phyloP scores from a whole-genome alignment of 768 basidiomycete species.

The Xanthoconium purpureum region DNA sequence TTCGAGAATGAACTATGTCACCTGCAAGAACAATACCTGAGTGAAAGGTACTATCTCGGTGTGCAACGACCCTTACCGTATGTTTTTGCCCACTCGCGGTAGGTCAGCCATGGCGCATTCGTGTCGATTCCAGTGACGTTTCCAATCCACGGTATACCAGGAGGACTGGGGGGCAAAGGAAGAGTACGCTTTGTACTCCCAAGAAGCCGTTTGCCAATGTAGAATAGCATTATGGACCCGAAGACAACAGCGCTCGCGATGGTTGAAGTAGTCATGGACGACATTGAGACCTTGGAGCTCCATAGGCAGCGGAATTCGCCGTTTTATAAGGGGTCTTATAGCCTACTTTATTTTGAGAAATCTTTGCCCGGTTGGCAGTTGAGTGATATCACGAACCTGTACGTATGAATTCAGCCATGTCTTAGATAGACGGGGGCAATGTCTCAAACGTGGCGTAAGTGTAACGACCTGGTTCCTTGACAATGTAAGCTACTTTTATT shows the following conservation, averaged over 20 bases:
- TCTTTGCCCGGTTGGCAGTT: background rate
- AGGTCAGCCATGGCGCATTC: conserved; percentile 14
- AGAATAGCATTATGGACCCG: background rate
- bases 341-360: background rate
- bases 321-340: background rate
- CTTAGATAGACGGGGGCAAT: background rate
- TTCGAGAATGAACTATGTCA: conserved; percentile 22
- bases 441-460: background rate
- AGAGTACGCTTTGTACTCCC: conserved; percentile 25
- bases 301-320: background rate
- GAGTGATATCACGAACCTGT: background rate
- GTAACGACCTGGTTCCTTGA: background rate
- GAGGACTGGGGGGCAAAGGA: background rate
- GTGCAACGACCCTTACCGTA: conserved; percentile 22
- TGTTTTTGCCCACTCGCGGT: conserved; percentile 34
- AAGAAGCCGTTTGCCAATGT: background rate
- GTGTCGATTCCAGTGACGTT: background rate
- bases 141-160: conserved; percentile 1
- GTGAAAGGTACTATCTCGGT: conserved; percentile 21
- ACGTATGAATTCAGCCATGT: background rate
- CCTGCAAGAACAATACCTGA: conserved; percentile 35
- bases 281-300: background rate
- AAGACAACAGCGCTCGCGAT: background rate
- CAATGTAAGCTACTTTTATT: background rate
- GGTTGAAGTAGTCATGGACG: background rate